phyloP scores from a whole-genome alignment of 352 stramenopile genomes.

The Ophiocytium majus region DNA sequence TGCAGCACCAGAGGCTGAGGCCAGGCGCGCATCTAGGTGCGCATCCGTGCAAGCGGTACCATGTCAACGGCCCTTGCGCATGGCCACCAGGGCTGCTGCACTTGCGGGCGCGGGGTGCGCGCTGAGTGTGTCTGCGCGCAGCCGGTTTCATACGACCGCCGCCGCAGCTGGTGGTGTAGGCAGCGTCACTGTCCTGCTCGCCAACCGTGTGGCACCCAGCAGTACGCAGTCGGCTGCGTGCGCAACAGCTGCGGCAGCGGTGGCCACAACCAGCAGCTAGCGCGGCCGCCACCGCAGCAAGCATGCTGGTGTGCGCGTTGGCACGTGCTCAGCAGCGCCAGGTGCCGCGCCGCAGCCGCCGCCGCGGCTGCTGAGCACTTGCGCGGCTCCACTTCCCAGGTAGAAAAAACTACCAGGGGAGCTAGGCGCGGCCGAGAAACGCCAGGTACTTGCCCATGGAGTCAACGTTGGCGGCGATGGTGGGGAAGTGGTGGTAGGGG shows the following conservation, averaged over 20 bases:
- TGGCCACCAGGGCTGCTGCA: no score
- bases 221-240: neutral
- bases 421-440: constrained; percentile 40
- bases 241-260: neutral
- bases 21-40: no score
- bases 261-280: neutral
- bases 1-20: no score
- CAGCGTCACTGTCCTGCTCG: neutral
- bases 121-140: no score
- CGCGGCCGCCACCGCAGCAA: neutral
- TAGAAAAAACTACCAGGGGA: neutral
- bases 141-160: no score
- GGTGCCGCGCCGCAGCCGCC: neutral
- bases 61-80: no score
- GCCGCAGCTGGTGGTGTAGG: no score
- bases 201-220: neutral
- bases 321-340: neutral
- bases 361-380: neutral
- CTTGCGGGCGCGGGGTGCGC: no score
- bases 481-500: constrained; percentile 71
- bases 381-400: no score
- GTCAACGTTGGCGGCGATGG: constrained; percentile 67
- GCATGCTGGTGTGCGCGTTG: neutral
- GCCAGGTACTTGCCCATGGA: constrained; percentile 45
- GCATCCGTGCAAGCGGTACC: no score